These are phyloP conservation scores for Ascochyta koolunga DNA, from an alignment of 2,329 filamentous ascomycete genomes.

Conservation along the genomic window DNA sequence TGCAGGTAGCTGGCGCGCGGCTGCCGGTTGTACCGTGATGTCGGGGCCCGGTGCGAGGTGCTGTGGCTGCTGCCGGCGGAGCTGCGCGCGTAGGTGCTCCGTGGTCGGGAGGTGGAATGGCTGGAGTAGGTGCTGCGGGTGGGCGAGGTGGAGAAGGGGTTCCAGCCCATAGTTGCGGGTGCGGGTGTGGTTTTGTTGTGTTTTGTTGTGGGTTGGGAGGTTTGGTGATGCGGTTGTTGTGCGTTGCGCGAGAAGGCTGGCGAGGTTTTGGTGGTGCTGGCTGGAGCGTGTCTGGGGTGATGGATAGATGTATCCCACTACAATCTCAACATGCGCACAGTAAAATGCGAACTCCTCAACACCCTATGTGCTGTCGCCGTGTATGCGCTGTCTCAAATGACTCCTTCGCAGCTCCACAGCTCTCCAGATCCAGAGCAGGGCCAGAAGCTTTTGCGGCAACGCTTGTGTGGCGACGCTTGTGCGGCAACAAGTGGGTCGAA, in stretches of 20 bases:
- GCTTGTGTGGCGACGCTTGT: too few relatives aligned
- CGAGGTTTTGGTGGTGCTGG: too few relatives aligned
- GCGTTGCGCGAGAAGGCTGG: not conserved
- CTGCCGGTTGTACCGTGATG: constrained; percentile 76
- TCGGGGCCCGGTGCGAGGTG: constrained; percentile 57
- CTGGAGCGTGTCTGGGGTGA: too few relatives aligned
- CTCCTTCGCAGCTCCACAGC: not conserved
- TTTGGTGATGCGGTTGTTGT: constrained; percentile 1
- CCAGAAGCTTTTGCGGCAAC: constrained; percentile 14
- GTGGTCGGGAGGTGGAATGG: constrained; percentile 20
- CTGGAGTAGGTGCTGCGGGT: constrained; percentile 27
- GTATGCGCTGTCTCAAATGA: constrained; percentile 7
- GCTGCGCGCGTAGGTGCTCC: constrained; percentile 37
- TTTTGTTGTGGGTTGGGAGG: constrained; percentile 16
- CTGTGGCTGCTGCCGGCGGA: constrained; percentile 35
- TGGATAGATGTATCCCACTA: too few relatives aligned
- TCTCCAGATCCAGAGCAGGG: constrained; percentile 11
- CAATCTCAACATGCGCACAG: too few relatives aligned
- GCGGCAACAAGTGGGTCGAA: constrained; percentile 22
- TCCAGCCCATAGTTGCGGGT: constrained; percentile 44
- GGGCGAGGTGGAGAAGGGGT: constrained; percentile 37
- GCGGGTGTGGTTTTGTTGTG: constrained; percentile 3
- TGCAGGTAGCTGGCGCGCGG: constrained; percentile 80
- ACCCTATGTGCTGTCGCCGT: not conserved
- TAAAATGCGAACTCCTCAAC: too few relatives aligned